phyloP scores from a whole-genome alignment of 768 basidiomycete species.

The Tricholomella constricta region DNA sequence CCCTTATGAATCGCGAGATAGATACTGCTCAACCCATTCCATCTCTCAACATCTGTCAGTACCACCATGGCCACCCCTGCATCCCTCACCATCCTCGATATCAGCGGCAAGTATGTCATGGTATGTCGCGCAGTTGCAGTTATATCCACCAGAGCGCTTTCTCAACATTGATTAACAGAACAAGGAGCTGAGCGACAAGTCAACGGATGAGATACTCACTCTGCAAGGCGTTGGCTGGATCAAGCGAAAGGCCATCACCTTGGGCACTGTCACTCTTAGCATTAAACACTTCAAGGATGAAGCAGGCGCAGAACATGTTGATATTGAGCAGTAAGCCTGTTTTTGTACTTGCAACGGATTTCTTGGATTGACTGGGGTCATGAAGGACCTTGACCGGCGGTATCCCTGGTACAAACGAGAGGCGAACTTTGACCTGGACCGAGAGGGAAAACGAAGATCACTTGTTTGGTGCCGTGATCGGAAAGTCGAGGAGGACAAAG shows the following conservation, averaged over 20 bases:
- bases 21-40: neutral
- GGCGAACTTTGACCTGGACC: conserved; percentile 57
- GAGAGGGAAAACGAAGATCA: conserved; percentile 56
- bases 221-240: conserved; percentile 78
- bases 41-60: conserved; percentile 1
- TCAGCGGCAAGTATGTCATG: conserved; percentile 65
- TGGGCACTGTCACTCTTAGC: conserved; percentile 57
- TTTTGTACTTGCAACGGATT: neutral
- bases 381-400: conserved; percentile 55
- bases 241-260: conserved; percentile 60
- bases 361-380: neutral
- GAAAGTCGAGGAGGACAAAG: conserved; percentile 53
- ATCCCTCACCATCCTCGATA: conserved; percentile 57
- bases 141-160: neutral
- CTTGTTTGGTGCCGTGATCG: conserved; percentile 61
- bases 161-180: conserved; percentile 45
- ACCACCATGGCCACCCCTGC: conserved; percentile 71
- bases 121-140: conserved; percentile 32
- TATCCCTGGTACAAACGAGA: conserved; percentile 57
- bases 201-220: conserved; percentile 60
- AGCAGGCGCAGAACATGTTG: conserved; percentile 60
- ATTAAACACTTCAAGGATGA: conserved; percentile 70
- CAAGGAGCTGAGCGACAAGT: conserved; percentile 60
- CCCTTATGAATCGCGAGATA: conserved; percentile 1
- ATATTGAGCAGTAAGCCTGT: conserved; percentile 51